Evolutionary conservation across 202 grass and related monocot species (phyloP).

Genomic region (Zoysia matrella): DNA sequence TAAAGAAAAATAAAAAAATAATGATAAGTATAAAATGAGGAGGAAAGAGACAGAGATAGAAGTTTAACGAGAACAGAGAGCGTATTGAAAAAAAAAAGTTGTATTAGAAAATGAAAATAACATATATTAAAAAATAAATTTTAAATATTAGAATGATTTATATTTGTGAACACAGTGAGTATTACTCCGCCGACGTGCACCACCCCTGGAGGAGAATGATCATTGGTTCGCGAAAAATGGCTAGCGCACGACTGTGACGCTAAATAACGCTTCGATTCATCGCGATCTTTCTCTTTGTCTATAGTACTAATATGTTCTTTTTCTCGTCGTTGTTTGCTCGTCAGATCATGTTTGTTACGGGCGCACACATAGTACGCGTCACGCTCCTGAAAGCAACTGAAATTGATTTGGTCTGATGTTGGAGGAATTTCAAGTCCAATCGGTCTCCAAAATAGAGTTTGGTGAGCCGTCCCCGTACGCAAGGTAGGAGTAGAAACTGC

Average conservation of each 20-base stretch:
- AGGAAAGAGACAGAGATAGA: no score
- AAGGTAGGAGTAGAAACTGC: neutral
- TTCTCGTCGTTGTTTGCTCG: constrained; percentile 12
- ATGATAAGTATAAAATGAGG: no score
- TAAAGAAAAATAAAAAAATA: no score
- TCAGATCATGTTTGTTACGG: constrained; percentile 24
- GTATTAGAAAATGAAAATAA: no score
- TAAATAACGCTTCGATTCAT: constrained; percentile 1
- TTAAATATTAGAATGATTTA: no score
- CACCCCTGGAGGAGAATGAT: constrained; percentile 4
- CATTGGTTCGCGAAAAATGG: constrained; percentile 21
- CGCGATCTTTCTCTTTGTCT: neutral
- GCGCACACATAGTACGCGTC: neutral
- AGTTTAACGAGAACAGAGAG: no score
- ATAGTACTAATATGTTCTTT: neutral
- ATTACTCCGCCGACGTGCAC: no score
- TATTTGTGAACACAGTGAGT: no score
- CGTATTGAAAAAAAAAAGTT: no score
- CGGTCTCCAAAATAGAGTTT: constrained; percentile 12
- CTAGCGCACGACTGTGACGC: neutral
- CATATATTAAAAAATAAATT: no score
- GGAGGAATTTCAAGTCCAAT: neutral
- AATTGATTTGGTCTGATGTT: constrained; percentile 32
- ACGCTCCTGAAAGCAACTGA: constrained; percentile 33
- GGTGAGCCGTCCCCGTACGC: constrained; percentile 29